phyloP scores from a whole-genome alignment of 2,329 filamentous ascomycete genomes.

The Fusarium luffae region DNA sequence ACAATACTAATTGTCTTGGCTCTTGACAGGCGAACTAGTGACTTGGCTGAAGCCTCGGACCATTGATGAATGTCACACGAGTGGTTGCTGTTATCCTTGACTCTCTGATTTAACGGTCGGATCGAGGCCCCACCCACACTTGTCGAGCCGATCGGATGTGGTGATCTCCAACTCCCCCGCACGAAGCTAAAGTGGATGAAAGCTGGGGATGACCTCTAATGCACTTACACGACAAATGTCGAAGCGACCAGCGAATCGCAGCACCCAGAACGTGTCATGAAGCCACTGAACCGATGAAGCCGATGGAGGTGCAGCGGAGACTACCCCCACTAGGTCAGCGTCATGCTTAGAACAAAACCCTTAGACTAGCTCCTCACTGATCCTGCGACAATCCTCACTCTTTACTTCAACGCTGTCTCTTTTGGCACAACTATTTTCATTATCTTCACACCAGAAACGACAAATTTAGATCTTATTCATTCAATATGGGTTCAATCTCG shows the following conservation, averaged over 20 bases:
- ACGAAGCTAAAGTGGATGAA: slow-evolving; percentile 28
- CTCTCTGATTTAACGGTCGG: slow-evolving; percentile 30
- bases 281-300: slow-evolving; percentile 25
- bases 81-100: background rate
- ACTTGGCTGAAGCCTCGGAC: slow-evolving; percentile 1
- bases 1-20: background rate
- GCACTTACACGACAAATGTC: slow-evolving; percentile 1
- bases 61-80: slow-evolving; percentile 16
- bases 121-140: slow-evolving; percentile 43
- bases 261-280: slow-evolving; percentile 30
- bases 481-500: slow-evolving; percentile 46
- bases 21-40: slow-evolving; percentile 1
- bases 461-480: background rate
- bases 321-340: slow-evolving; percentile 18
- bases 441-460: background rate
- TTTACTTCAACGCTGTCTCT: slow-evolving; percentile 5
- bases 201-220: slow-evolving; percentile 5
- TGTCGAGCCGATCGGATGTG: slow-evolving; percentile 45
- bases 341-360: slow-evolving; percentile 16
- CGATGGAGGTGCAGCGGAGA: slow-evolving; percentile 2
- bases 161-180: slow-evolving; percentile 45
- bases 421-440: background rate
- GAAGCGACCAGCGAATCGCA: slow-evolving; percentile 5
- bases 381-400: slow-evolving; percentile 16
- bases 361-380: slow-evolving; percentile 16